Evolutionary conservation across 805 yeast genomes (phyloP), one percentile per base, ranked within the genome.

Genomic region (Candida khao-thaluensis): DNA sequence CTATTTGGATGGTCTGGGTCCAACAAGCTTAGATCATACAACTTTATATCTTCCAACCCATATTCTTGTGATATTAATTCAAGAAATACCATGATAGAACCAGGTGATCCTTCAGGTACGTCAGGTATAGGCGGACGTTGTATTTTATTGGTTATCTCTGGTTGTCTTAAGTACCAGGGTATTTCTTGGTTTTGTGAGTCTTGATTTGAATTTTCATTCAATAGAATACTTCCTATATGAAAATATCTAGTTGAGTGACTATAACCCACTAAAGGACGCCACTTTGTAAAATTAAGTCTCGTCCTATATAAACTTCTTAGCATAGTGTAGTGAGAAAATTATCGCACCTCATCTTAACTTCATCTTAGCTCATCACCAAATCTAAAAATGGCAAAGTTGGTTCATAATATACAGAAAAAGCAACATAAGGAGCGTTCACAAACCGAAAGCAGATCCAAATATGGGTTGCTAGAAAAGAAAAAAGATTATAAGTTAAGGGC

Each of bases 341-440:
- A 27, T 27, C 37, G 37, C 37, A 20, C 12, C 31, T 31, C 35
- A 33, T 16, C 36, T 33, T 25, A 20, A 35, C 16, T 31, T 18
- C 31, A 26, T 35, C 37, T 23, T n/a, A n/a, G n/a, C n/a, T n/a
- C n/a, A n/a, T 7, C 17, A 20, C 3, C 25, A 7, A 7, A 8
- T 20, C 15, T 7, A 17, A 17, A 17, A 17, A 86, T 86, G 95
- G 84, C 84, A 24, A 84, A 82, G 48, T 66, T 85, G 23, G 91
- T 85, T 9, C 97, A 90, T 60, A 85, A 88, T 56, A 82, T 91
- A 8, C 97, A 91, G 62, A 93, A 95, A 71, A 93, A 88, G 57
- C 98, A 93, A 69, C 99, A 93, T 56, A 72, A 89, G 42, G 99
- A 93, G 68, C 79, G 99, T 54, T 77, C 96, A 5, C 99, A 93